Evolutionary conservation across 495 filamentous ascomycete genomes (phyloP), one percentile per base, ranked within the genome.

Genomic region (Penicillium antarcticum): DNA sequence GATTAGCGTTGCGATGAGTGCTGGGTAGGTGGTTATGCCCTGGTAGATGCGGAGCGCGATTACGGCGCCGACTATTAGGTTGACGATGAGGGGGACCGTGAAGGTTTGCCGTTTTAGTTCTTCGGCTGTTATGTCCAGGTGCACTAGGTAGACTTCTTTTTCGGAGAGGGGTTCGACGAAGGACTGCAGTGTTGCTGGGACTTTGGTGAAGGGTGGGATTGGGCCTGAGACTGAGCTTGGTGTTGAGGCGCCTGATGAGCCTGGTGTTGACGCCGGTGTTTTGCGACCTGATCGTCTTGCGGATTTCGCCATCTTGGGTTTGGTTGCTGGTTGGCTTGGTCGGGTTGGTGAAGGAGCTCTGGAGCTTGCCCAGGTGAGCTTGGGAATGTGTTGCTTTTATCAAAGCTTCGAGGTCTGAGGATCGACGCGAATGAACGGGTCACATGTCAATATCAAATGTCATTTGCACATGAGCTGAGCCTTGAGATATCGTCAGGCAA

Each of bases 61-160:
- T 7, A 86, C 60, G 5, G 70, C 57, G 18, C 72, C 66, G 46
- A 95, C 77, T 49, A 69, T 62, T 37, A 83, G 38, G 68, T 95
- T 95, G 67, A 91, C 79, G 16, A 82, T 53, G 40, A 84, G 70
- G 36, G 89, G 88, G 3, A 92, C 81, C 35, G 77, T 38, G 74
- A 92, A 96, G 63, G 90, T 81, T 56, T 87, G 85, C 52, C 76
- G 77, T 70, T 95, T 95, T 74, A 87, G 80, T 24, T 74, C 71
- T 19, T 55, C 56, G 0, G 79, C 80, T 36, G 84, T 80, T 33
- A 59, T 71, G 75, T 95, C 90, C 71, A 92, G 72, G 73, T 91
- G 87, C 21, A 83, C 74, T 55, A 95, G 80, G 77, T 95, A 94
- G 63, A 92, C 75, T 63, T 87, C 80, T 18, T 75, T 59, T 21